Conservation (phyloP, 164 flowering plant genomes). For the Malania oleifera region DNA sequence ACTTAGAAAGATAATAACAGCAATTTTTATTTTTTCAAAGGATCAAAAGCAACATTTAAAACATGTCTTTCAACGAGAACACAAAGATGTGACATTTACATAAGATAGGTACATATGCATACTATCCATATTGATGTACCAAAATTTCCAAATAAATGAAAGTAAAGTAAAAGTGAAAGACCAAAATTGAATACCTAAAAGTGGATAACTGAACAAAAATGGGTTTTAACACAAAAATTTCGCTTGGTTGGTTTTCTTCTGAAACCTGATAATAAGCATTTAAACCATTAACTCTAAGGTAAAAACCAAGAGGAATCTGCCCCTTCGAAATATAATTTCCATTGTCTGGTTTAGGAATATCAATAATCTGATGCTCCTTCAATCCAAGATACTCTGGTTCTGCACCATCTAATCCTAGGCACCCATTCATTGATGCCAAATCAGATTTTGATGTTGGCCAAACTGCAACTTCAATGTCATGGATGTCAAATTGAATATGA, state of each 20-base stretch:
- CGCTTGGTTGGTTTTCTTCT: slow-evolving; percentile 24
- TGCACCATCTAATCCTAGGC: slow-evolving; percentile 17
- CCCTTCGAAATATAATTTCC: slow-evolving; percentile 35
- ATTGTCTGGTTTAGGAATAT: slow-evolving; percentile 24
- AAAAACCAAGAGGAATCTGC: slow-evolving; percentile 31
- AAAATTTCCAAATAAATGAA: neutral
- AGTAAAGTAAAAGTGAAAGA: neutral
- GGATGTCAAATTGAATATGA: slow-evolving; percentile 38
- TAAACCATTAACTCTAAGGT: slow-evolving; percentile 50
- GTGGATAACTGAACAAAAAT: slow-evolving; percentile 31
- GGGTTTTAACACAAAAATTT: slow-evolving; percentile 40
- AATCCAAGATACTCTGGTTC: slow-evolving; percentile 20
- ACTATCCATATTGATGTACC: neutral
- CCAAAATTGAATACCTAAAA: slow-evolving; percentile 43
- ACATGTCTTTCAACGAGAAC: no score
- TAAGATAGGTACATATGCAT: neutral
- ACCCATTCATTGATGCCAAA: slow-evolving; percentile 19
- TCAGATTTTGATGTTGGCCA: slow-evolving; percentile 50
- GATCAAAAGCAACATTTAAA: no score
- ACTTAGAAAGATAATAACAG: no score
- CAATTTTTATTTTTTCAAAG: no score
- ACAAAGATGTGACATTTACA: neutral
- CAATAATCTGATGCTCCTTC: slow-evolving; percentile 30
- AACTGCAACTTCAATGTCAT: slow-evolving; percentile 48
- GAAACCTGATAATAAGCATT: slow-evolving; percentile 35